These are phyloP conservation scores for Termitomyces sp. DNA, from an alignment of 768 basidiomycete species.

Conservation along the genomic window DNA sequence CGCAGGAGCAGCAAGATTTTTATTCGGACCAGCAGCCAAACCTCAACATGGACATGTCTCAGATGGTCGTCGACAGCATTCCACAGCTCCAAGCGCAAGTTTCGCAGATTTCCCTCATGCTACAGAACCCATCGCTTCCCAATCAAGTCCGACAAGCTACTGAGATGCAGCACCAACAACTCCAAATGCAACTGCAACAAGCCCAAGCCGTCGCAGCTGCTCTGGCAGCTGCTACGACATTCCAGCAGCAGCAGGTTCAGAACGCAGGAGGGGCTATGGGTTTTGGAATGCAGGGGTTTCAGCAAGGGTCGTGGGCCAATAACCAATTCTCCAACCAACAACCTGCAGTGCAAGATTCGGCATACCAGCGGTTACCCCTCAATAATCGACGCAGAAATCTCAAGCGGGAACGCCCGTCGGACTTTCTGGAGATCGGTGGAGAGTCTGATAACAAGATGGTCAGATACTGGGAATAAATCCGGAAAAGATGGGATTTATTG, in stretches of 20 bases:
- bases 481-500: background rate
- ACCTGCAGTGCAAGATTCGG: constrained; percentile 65
- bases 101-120: constrained; percentile 69
- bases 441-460: constrained; percentile 60
- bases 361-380: constrained; percentile 81
- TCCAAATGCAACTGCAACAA: constrained; percentile 74
- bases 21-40: constrained; percentile 71
- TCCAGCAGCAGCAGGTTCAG: constrained; percentile 47
- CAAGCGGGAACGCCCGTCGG: constrained; percentile 79
- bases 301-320: constrained; percentile 34
- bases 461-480: constrained; percentile 69
- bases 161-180: constrained; percentile 77
- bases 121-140: constrained; percentile 74
- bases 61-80: constrained; percentile 68
- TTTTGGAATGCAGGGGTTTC: constrained; percentile 33
- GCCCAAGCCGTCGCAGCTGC: constrained; percentile 69
- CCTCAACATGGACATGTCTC: constrained; percentile 59
- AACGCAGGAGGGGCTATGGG: constrained; percentile 28
- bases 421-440: constrained; percentile 72
- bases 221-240: constrained; percentile 49
- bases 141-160: constrained; percentile 70
- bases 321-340: constrained; percentile 60
- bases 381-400: constrained; percentile 74
- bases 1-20: constrained; percentile 54
- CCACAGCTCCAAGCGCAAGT: constrained; percentile 84